Percentiles rank a stretch among this genome's conserved stretches.
These are phyloP conservation scores for Ophiocordyceps unilateralis DNA, from an alignment of 2,329 filamentous ascomycete genomes.

Conservation along the genomic window DNA sequence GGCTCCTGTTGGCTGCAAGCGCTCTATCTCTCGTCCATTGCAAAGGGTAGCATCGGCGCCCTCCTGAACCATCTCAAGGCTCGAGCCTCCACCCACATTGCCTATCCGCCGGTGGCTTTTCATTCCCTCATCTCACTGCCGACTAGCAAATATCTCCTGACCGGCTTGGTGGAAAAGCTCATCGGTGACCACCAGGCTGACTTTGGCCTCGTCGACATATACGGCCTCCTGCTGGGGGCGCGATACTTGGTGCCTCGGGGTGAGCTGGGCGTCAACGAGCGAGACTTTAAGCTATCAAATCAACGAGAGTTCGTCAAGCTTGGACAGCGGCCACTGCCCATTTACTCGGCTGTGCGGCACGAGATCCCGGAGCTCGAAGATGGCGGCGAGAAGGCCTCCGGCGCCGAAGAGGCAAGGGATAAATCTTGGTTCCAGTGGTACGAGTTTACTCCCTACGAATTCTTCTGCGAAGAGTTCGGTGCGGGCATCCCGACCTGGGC, in stretches of 20 bases:
- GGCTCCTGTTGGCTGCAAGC: constrained; percentile 92
- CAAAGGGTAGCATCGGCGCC: constrained; percentile 45
- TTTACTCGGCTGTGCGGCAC: constrained; percentile 89
- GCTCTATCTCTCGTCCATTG: constrained; percentile 60
- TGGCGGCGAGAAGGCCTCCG: constrained; percentile 9
- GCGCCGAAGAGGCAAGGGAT: constrained; percentile 31
- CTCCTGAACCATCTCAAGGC: constrained; percentile 76
- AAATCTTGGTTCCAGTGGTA: constrained; percentile 97
- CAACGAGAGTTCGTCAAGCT: constrained; percentile 60
- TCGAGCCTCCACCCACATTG: constrained; percentile 74
- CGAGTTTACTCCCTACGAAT: constrained; percentile 85
- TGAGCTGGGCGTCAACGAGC: constrained; percentile 53
- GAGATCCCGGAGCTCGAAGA: constrained; percentile 60
- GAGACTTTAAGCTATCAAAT: constrained; percentile 81
- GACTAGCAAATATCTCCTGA: constrained; percentile 81
- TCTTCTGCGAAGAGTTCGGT: constrained; percentile 83
- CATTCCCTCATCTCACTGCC: constrained; percentile 70
- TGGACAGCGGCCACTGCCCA: constrained; percentile 73
- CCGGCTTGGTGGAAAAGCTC: constrained; percentile 79
- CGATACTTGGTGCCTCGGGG: constrained; percentile 70
- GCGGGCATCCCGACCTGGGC: constrained; percentile 94
- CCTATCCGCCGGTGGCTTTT: constrained; percentile 75
- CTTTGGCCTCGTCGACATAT: constrained; percentile 85
- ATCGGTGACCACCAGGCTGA: constrained; percentile 54
- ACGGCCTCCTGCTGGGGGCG: constrained; percentile 71